These are phyloP conservation scores for Meyerozyma elateridarum DNA, from an alignment of 1,139 yeast species.

Conservation along the genomic window DNA sequence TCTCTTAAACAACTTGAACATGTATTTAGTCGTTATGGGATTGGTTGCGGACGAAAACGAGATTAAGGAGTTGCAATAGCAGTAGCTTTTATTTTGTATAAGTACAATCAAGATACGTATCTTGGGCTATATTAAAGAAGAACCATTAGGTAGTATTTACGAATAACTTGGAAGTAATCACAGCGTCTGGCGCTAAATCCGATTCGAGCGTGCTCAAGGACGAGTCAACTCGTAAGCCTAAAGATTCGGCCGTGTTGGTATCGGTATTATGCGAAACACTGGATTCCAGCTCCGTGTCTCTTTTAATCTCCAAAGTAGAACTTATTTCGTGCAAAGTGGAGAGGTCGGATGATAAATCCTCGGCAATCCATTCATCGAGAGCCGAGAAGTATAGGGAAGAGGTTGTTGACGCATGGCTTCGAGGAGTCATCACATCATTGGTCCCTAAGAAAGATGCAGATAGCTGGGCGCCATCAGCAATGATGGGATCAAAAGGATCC, in stretches of 20 bases:
- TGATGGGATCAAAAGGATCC: conserved; percentile 1
- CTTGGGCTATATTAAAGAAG: neutral
- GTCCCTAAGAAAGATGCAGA: neutral
- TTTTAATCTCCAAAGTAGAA: neutral
- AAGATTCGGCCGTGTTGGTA: conserved; percentile 2
- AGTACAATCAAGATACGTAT: neutral
- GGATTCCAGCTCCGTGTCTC: neutral
- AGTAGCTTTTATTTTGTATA: neutral
- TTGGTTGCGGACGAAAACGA: conserved; percentile 76
- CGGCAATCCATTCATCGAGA: neutral
- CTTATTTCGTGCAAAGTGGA: neutral
- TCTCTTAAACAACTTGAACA: conserved; percentile 75
- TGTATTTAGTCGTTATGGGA: conserved; percentile 96
- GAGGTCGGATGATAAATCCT: neutral
- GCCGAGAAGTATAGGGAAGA: conserved; percentile 2
- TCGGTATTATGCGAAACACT: neutral
- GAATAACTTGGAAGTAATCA: conserved; percentile 2
- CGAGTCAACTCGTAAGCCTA: neutral
- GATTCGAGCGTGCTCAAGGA: conserved; percentile 1
- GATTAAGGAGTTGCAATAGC: conserved; percentile 43
- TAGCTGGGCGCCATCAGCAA: neutral
- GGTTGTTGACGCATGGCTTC: neutral
- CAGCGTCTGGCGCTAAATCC: neutral
- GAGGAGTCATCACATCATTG: neutral
- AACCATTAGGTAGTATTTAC: neutral